Conservation (phyloP, 164 flowering plant species). For the Piper longum region DNA sequence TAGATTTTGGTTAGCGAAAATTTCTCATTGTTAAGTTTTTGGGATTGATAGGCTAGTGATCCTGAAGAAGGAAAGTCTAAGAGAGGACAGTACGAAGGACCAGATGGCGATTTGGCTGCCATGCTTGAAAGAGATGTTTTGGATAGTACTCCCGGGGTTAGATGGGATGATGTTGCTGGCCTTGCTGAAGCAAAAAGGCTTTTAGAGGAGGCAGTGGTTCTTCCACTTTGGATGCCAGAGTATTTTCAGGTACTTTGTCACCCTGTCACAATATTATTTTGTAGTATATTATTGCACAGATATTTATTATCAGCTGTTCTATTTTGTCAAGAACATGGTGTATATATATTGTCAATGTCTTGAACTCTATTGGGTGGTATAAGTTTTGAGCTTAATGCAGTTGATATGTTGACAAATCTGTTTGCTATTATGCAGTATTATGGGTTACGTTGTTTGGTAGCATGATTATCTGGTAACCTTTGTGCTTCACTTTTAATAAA, state of each 20-base stretch:
- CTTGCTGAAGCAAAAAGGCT: constrained; percentile 92
- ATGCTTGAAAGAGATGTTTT: constrained; percentile 99
- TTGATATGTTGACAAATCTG: no score
- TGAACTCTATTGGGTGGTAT: background rate
- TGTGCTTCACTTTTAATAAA: no score
- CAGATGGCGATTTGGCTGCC: constrained; percentile 91
- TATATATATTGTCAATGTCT: background rate
- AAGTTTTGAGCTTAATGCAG: no score
- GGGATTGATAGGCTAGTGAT: constrained; percentile 55
- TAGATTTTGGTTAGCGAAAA: no score
- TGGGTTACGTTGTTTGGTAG: no score
- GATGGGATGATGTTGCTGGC: constrained; percentile 99
- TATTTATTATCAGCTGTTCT: background rate
- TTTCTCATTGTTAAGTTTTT: background rate
- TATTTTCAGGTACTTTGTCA: constrained; percentile 78
- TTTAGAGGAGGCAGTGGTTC: constrained; percentile 98
- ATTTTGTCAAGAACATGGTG: background rate
- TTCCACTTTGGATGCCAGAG: constrained; percentile 99
- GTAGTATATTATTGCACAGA: background rate
- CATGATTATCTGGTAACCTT: no score
- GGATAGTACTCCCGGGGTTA: constrained; percentile 89
- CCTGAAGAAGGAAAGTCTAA: constrained; percentile 86
- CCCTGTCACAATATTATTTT: background rate
- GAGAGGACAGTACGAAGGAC: constrained; percentile 81
- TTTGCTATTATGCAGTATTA: no score